A percentile compares a stretch with the other conserved stretches of the same genome.
Evolutionary conservation across 495 filamentous ascomycete genomes (phyloP).

Genomic region (Entonaema liquescens): DNA sequence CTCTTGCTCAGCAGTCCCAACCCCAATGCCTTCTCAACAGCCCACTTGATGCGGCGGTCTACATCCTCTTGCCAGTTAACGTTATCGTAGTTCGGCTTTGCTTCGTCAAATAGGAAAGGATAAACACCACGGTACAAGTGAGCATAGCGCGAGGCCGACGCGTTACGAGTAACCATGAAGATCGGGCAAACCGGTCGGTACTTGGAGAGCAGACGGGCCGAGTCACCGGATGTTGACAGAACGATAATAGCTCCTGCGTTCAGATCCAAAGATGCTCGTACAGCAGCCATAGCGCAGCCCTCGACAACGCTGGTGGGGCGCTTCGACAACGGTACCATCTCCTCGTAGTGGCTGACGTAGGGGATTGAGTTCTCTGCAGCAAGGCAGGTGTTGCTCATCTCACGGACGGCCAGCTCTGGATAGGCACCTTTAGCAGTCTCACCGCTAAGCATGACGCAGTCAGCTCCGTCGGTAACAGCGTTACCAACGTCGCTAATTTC

Average conservation of each 20-base stretch:
- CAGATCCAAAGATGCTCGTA: conserved; percentile 91
- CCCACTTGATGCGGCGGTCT: conserved; percentile 95
- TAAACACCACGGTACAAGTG: conserved; percentile 98
- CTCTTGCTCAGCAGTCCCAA: conserved; percentile 83
- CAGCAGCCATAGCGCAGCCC: conserved; percentile 94
- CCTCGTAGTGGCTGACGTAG: conserved; percentile 95
- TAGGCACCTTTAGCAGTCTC: conserved; percentile 99
- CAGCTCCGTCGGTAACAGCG: conserved; percentile 94
- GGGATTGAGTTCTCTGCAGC: conserved; percentile 95
- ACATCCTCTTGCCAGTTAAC: conserved; percentile 99
- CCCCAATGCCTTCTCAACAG: conserved; percentile 81
- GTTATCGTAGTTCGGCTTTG: conserved; percentile 88
- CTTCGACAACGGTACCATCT: conserved; percentile 81
- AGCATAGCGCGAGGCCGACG: conserved; percentile 83
- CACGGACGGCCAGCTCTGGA: conserved; percentile 87
- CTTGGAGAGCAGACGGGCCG: conserved; percentile 94
- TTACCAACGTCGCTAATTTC: conserved; percentile 99
- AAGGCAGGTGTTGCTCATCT: conserved; percentile 98
- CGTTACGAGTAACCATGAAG: conserved; percentile 94
- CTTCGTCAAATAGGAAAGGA: conserved; percentile 91
- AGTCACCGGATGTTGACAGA: conserved; percentile 88
- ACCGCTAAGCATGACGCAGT: conserved; percentile 99
- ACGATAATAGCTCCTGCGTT: conserved; percentile 96
- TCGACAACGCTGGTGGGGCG: conserved; percentile 86
- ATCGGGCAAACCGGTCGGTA: conserved; percentile 98